Conservation (phyloP, 1,139 yeast genomes). For the Meyerozyma carpophila region DNA sequence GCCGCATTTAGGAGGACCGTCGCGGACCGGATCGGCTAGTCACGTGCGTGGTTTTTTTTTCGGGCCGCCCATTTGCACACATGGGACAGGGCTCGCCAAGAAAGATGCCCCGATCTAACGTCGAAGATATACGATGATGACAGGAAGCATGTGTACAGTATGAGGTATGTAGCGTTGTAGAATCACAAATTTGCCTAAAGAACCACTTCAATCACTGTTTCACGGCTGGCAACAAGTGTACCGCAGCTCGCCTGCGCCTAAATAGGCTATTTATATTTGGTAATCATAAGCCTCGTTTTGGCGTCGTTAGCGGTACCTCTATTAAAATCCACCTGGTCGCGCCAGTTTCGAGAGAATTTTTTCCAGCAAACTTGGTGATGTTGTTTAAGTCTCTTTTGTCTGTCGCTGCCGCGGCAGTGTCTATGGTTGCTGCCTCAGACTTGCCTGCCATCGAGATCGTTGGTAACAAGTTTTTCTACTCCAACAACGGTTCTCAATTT, state of each 20-base stretch:
- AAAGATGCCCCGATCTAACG: no score
- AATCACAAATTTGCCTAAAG: no score
- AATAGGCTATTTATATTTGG: constrained; percentile 2
- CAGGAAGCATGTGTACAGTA: no score
- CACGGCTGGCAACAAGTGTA: neutral
- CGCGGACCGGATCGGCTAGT: no score
- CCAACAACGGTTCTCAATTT: constrained; percentile 76
- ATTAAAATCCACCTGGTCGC: neutral
- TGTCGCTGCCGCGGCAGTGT: constrained; percentile 14
- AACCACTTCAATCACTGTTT: no score
- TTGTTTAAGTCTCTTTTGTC: constrained; percentile 41
- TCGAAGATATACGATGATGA: no score
- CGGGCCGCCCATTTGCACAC: no score
- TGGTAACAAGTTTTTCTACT: constrained; percentile 75
- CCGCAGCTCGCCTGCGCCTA: neutral
- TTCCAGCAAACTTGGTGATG: constrained; percentile 23
- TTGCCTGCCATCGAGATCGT: constrained; percentile 48
- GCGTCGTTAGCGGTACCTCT: neutral
- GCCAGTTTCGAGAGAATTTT: neutral
- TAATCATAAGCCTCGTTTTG: constrained; percentile 1
- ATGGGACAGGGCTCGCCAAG: no score
- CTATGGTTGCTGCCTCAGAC: constrained; percentile 3
- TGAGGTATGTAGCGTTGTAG: no score
- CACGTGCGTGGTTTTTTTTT: no score
- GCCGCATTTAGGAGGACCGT: no score